Conservation (phyloP, 2,329 filamentous ascomycete genomes). For the Aspergillus neotritici region DNA sequence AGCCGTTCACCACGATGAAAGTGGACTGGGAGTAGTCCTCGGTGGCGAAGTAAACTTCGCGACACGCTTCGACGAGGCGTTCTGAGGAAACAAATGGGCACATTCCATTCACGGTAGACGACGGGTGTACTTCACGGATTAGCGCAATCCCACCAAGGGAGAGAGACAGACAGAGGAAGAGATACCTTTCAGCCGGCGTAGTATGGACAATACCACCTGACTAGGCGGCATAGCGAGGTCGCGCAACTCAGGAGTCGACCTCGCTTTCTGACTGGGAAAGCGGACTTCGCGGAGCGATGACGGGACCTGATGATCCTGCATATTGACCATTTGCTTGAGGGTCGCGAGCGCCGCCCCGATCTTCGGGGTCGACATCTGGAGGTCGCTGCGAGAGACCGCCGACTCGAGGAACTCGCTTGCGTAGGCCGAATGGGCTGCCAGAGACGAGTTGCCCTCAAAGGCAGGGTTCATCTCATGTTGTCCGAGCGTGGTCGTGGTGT, state of each 20-base stretch:
- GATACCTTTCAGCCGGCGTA: slow-evolving; percentile 33
- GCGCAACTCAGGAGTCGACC: slow-evolving; percentile 24
- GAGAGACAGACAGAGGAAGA: not conserved
- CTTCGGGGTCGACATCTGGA: slow-evolving; percentile 33
- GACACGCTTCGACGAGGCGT: slow-evolving; percentile 36
- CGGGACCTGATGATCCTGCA: slow-evolving; percentile 28
- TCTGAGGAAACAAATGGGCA: slow-evolving; percentile 31
- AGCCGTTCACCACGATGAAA: slow-evolving; percentile 37
- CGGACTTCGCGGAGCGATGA: slow-evolving; percentile 20
- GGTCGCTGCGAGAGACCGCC: slow-evolving; percentile 32
- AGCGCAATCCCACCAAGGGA: not conserved
- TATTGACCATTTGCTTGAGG: slow-evolving; percentile 35
- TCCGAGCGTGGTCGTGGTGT: slow-evolving; percentile 20
- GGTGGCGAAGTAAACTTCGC: slow-evolving; percentile 40
- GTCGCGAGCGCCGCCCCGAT: slow-evolving; percentile 36
- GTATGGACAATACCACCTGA: slow-evolving; percentile 26
- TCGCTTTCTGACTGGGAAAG: slow-evolving; percentile 21
- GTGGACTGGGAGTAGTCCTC: slow-evolving; percentile 38
- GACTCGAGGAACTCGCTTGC: slow-evolving; percentile 41
- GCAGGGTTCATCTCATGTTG: slow-evolving; percentile 24
- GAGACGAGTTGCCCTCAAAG: slow-evolving; percentile 48
- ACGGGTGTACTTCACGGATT: slow-evolving; percentile 15
- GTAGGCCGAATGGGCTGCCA: slow-evolving; percentile 45
- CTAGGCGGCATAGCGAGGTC: slow-evolving; percentile 35
- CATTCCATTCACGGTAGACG: slow-evolving; percentile 21